Base-by-base conservation (phyloP, 2,329 filamentous ascomycete genomes). In the Fusarium zealandicum region DNA sequence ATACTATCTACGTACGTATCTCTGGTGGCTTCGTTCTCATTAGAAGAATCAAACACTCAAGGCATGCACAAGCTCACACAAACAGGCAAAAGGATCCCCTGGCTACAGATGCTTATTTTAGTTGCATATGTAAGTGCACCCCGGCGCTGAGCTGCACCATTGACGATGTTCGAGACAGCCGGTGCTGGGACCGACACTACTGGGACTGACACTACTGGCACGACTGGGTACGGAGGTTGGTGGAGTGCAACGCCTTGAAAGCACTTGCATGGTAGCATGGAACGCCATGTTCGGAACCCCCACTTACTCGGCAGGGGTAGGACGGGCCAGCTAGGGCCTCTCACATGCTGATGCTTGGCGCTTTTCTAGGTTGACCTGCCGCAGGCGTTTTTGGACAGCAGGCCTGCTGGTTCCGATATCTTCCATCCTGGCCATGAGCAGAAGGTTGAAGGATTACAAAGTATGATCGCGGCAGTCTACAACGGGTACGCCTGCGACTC, bases 221-320 rank as follows among this genome's bases (percentile, higher is more conserved):
- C n/a, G n/a, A n/a, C n/a, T n/a, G n/a, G n/a, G 51, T 59, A 57
- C 54, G 38, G 57, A 49, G 38, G 35, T 47, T 33, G 35, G 50
- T 54, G 63, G 61, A 59, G 51, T 20, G 43, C 32, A 52, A 53
- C 53, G 50, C 51, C 54, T 50, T 42, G 35, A 46, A 54, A 65
- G 63, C 65, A 68, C 65, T 65, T 48, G 65, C 65, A 68, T 68
- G 55, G 56, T 65, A 45, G 65, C 65, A 68, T 68, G 55, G 56
- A 63, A 61, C 54, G 45, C 58, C 60, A 51, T 59, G 54, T 54
- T 35, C 46, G 44, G 9, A 45, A 65, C 65, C 65, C 65, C 65
- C 65, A 68, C 65, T 54, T 44, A 41, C 36, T 49, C 14, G 51
- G 53, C 61, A 66, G 59, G 65, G 59, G 46, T 12, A 40, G 46